phyloP scores from a whole-genome alignment of 1,284 basidiomycete genomes.

The Kwoniella shivajii region DNA sequence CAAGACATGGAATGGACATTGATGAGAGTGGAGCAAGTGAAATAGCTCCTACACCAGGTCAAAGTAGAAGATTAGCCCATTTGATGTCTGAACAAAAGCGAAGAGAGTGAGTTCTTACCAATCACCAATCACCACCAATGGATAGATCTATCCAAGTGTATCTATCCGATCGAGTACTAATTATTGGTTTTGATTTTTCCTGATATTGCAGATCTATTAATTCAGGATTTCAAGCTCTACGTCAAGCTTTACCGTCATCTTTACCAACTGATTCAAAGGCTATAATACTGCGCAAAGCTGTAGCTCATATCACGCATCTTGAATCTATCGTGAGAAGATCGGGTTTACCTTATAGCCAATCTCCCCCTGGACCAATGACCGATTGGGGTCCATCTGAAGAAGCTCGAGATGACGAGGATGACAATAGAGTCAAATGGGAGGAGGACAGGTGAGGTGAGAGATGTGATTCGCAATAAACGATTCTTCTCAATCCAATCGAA shows the following conservation, averaged over 20 bases:
- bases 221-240: constrained; percentile 44
- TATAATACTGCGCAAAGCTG: constrained; percentile 50
- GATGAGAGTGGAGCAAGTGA: not conserved
- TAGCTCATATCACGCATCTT: constrained; percentile 42
- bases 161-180: no score
- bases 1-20: constrained; percentile 2
- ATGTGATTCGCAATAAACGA: no score
- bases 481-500: no score
- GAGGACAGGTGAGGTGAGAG: constrained; percentile 18
- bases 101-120: constrained; percentile 42
- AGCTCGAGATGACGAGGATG: constrained; percentile 4
- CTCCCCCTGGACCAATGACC: constrained; percentile 6
- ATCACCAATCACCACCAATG: not conserved
- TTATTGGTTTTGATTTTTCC: not conserved
- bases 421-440: constrained; percentile 16
- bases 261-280: constrained; percentile 49
- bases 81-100: constrained; percentile 52
- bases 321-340: constrained; percentile 35
- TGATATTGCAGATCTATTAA: constrained; percentile 44
- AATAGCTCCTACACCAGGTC: constrained; percentile 27
- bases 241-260: constrained; percentile 36
- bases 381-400: not conserved
- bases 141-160: no score
- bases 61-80: constrained; percentile 47
- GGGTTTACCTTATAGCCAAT: constrained; percentile 20